Base-by-base conservation (phyloP, 108 stramenopile species). In the Nitzschia palea region DNA sequence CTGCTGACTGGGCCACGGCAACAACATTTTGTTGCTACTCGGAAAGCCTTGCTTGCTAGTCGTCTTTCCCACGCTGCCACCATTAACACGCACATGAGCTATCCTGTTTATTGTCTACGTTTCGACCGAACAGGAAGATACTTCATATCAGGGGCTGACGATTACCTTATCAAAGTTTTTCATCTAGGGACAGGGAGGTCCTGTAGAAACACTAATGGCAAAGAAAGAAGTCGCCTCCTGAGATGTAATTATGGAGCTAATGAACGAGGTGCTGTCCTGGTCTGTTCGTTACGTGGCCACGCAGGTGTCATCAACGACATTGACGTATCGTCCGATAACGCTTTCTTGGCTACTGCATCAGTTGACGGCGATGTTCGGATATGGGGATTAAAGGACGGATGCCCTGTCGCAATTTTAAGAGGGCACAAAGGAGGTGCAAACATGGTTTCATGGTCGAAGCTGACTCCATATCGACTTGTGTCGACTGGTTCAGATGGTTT, bases 121-220 rank as follows among this genome's bases (percentile, higher is more conserved):
- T 96, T 95, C 62, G 97, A 98, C 83, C 63, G 60, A 31, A 91
- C 93, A 5, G 96, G 95, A 6, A 78, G 89, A 35, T 98, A 90
- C 64, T 89, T 96, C 65, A 70, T 97, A 22, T 96, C 96, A 5
- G 97, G 97, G n/a, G 91, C 96, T 9, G 96, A 97, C 62, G 97
- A 98, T 61, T 84, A 82, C 37, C 80, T 98, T 15, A 87, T 94
- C 37, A 97, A 96, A 76, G 62, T 95, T 27, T 98, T 96, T 80
- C 84, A 77, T 64, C 60, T 93, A 35, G 82, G 81, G 26, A 74
- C 80, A 6, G 81, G 54, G 8, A 57, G 68, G 26, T 73, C 79
- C n/a, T 55, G 65, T 44, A 18, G 57, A 15, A 20, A 35, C 20
- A 62, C 37, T n/a, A 63, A 50, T 23, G 12, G 2, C 8, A 30